Evolutionary conservation across 345 rosid genomes (phyloP), one percentile per base, ranked within the genome.

Genomic region (Citrus maxima): DNA sequence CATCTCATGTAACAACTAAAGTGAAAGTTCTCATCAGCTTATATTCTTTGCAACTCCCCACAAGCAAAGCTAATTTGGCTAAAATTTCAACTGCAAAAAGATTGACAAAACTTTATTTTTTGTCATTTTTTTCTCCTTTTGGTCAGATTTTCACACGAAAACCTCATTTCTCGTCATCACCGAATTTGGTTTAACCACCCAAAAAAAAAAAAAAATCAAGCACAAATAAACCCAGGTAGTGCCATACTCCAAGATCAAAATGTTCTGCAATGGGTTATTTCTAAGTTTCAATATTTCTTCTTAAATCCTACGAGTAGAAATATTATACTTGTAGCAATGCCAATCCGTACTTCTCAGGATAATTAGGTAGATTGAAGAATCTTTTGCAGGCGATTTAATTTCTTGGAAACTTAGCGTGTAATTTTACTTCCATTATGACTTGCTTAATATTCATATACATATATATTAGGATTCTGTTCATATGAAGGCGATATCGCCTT

Each of bases 11-110:
- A 83, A 62, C 16, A 61, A 63, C 19, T 80, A 85, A 87, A 82
- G 90, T 72, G 75, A 82, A 84, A 84, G 78, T 59, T 66, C 65
- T 51, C n/a, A n/a, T n/a, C 34, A 8, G 56, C 64, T 59, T 64
- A 84, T 84, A 88, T 85, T 87, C 89, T 85, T 88, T 87, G 91
- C 80, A 77, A 72, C 85, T 84, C 81, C 79, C 72, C 59, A 22
- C 91, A 88, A 88, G 89, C 91, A 88, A 88, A 85, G 86, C 82
- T 78, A 77, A 74, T 62, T 80, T 77, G 81, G 79, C 59, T 13
- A 67, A 73, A 68, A 42, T 30, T 40, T 82, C 78, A 74, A 80
- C 77, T 55, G 14, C 78, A 61, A 78, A 54, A 83, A 75, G 85
- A 77, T 79, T 70, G 72, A 80, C 78, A 66, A 62, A 46, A 62